These are phyloP conservation scores for Furcasterigmium furcatum DNA, from an alignment of 2,329 filamentous ascomycete genomes.

Conservation along the genomic window DNA sequence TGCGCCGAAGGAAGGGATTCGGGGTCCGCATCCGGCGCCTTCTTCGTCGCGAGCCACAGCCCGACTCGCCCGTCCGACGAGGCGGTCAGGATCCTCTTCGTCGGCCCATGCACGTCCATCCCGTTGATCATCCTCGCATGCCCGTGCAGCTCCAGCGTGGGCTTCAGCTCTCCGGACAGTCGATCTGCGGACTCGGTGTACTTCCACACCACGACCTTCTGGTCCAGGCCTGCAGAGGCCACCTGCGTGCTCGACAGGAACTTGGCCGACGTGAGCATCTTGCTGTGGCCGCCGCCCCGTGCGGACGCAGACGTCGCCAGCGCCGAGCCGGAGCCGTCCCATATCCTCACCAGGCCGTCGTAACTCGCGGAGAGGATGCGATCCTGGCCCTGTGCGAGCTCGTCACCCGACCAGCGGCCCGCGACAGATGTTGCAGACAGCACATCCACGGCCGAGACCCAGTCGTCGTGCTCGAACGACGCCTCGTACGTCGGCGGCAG, in stretches of 20 bases:
- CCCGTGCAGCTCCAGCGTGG: slow-evolving; percentile 78
- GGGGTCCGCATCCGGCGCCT: slow-evolving; percentile 67
- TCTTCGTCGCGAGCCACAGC: slow-evolving; percentile 83
- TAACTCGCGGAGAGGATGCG: slow-evolving; percentile 90
- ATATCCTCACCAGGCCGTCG: slow-evolving; percentile 83
- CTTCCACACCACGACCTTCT: slow-evolving; percentile 86
- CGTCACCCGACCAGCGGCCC: slow-evolving; percentile 50
- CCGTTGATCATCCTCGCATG: slow-evolving; percentile 74
- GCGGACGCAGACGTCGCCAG: slow-evolving; percentile 70
- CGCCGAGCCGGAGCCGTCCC: slow-evolving; percentile 85
- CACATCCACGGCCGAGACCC: slow-evolving; percentile 86
- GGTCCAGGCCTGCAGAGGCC: slow-evolving; percentile 79
- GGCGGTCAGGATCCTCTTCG: slow-evolving; percentile 78
- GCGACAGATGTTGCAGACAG: slow-evolving; percentile 65
- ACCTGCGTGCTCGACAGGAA: slow-evolving; percentile 78
- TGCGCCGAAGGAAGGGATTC: slow-evolving; percentile 65
- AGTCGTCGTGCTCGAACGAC: slow-evolving; percentile 96
- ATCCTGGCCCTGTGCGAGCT: slow-evolving; percentile 54
- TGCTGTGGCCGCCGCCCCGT: slow-evolving; percentile 68
- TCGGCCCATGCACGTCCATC: slow-evolving; percentile 69
- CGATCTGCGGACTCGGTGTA: slow-evolving; percentile 66
- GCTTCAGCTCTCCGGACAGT: slow-evolving; percentile 61
- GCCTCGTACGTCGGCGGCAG: slow-evolving; percentile 86
- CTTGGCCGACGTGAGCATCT: slow-evolving; percentile 76
- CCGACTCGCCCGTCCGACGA: slow-evolving; percentile 80